Evolutionary conservation across 1,139 yeast genomes (phyloP), one percentile per base, ranked within the genome.

Genomic region (Yamadazyma membranifaciens): DNA sequence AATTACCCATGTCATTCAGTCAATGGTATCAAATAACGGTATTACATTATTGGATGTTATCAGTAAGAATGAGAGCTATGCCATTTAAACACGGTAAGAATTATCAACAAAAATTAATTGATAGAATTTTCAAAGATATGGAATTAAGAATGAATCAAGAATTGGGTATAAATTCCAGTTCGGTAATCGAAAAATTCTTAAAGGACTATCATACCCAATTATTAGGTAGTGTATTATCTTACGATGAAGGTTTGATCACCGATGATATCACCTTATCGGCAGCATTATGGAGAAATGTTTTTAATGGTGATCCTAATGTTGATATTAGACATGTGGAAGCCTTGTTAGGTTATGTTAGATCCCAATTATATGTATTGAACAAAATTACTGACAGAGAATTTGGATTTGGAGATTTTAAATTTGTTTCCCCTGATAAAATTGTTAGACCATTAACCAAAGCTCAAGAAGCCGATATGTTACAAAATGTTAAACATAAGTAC

Each of bases 11-110:
- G 57, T 83, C 97, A 0, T 92, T 91, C 58, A 81, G 92, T 20
- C 96, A 89, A 63, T 92, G 97, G 95, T 91, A 84, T 59, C 98
- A 91, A 64, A 85, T 92, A 50, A 86, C 96, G 5, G 75, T 85
- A 3, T 73, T 92, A 50, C 98, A 92, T 62, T 82, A 87, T 48
- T 92, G 99, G 99, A 83, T 92, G 57, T 71, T 92, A 40, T 83
- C 85, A 52, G 96, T 87, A 12, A 80, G 98, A 57, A 89, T 92
- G 96, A 80, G 99, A 60, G 95, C 95, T 14, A 75, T 94, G 83
- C 98, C 98, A 0, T 83, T 83, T 60, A 84, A 87, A 56, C 83
- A 87, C 58, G 94, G 97, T 32, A 80, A 80, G 51, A 85, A 85
- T 59, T 92, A 91, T 64, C 97, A 92, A 63, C 96, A 91, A 62